Conservation (phyloP, 805 yeast genomes). For the Torulaspora indica region DNA sequence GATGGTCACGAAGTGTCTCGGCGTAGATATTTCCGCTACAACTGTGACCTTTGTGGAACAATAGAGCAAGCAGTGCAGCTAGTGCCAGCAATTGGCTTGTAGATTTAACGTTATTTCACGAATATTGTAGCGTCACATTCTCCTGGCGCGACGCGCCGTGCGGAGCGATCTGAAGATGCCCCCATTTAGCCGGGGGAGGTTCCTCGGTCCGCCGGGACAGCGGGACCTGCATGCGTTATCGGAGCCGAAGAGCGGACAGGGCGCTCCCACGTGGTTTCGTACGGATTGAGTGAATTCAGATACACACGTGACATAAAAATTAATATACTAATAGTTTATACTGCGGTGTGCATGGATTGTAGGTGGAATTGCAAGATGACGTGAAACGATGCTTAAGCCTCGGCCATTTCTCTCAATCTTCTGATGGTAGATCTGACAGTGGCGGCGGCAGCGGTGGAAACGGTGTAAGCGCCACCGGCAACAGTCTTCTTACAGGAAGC, state of each 20-base stretch:
- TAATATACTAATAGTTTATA: neutral
- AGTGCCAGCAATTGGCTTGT: too few species aligned
- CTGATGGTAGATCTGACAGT: conserved; percentile 99
- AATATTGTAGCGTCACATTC: neutral
- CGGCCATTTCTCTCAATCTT: conserved; percentile 99
- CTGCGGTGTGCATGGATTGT: neutral
- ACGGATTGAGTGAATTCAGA: neutral
- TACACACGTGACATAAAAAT: conserved; percentile 1
- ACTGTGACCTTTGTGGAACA: too few species aligned
- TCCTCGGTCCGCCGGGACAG: neutral
- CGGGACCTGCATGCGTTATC: neutral
- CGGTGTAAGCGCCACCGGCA: conserved; percentile 99
- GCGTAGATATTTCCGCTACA: too few species aligned
- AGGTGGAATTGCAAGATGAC: conserved; percentile 3
- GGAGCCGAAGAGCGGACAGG: neutral
- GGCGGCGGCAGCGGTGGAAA: conserved; percentile 99
- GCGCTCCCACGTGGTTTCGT: too few species aligned
- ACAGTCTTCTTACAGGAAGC: conserved; percentile 90
- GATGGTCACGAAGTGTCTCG: neutral
- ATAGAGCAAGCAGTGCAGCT: too few species aligned
- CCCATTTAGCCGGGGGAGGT: neutral
- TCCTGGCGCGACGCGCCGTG: conserved; percentile 1
- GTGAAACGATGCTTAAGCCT: conserved; percentile 63
- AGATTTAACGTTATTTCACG: too few species aligned
- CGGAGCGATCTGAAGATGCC: neutral